Conservation (phyloP, 495 filamentous ascomycete genomes). For the Lasiosphaeris hirsuta region DNA sequence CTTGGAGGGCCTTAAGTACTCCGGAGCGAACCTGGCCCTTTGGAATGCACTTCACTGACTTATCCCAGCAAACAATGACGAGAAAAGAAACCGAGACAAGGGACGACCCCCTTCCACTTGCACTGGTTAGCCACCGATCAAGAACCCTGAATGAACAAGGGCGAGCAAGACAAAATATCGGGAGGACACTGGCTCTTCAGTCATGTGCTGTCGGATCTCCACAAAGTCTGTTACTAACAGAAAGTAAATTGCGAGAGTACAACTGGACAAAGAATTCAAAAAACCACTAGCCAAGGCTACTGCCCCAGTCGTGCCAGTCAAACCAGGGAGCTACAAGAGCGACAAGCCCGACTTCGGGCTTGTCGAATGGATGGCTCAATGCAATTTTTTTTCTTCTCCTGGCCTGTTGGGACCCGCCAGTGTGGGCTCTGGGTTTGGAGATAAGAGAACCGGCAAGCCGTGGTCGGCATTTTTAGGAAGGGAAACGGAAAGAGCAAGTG, state of each 20-base stretch:
- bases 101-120: background rate
- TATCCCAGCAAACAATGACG: too few species aligned
- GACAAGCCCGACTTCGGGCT: conserved; percentile 27
- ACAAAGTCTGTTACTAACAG: conserved; percentile 30
- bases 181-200: background rate
- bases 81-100: too few species aligned
- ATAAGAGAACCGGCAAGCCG: conserved; percentile 11
- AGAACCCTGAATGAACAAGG: background rate
- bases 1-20: too few species aligned
- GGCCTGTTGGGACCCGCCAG: background rate
- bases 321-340: background rate
- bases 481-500: background rate
- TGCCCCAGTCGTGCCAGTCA: background rate
- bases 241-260: conserved; percentile 28
- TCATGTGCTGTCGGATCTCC: conserved; percentile 26
- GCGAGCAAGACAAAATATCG: conserved; percentile 9
- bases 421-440: background rate
- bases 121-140: background rate
- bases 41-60: too few species aligned
- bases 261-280: conserved; percentile 24
- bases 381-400: background rate
- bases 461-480: conserved; percentile 13
- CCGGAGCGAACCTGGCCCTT: too few species aligned
- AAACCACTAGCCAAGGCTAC: conserved; percentile 11
- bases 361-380: background rate